Conservation (phyloP, 2,329 filamentous ascomycete species). For the Rhexocercosporidium sp. region DNA sequence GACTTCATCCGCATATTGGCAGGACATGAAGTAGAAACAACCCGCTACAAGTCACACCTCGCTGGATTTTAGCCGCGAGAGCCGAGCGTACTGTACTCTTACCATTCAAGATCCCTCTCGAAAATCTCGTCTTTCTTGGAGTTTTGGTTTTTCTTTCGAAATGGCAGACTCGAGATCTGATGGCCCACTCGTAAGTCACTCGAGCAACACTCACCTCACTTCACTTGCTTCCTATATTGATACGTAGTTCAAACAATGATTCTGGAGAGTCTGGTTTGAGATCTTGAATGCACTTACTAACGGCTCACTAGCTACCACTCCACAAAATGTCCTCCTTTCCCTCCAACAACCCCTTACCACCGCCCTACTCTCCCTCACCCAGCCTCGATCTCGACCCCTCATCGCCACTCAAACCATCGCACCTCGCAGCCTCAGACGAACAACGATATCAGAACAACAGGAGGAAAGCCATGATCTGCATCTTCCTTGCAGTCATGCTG, state of each 20-base stretch:
- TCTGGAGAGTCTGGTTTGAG: too few relatives aligned
- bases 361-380: neutral
- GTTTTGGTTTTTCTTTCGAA: neutral
- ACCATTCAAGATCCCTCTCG: neutral
- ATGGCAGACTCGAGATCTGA: neutral
- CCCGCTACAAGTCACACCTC: neutral
- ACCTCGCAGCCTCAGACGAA: neutral
- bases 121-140: neutral
- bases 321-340: neutral
- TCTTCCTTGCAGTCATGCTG: slow-evolving; percentile 3
- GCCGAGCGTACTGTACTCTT: neutral
- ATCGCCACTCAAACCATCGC: neutral
- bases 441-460: neutral
- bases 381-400: neutral
- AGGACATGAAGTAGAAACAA: neutral
- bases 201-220: neutral
- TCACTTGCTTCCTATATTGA: neutral
- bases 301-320: neutral
- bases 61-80: neutral
- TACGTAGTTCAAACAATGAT: too few relatives aligned
- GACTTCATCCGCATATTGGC: neutral
- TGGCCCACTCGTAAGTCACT: neutral
- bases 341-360: neutral
- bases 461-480: neutral
- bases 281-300: too few relatives aligned